These are phyloP conservation scores for Sporothrix schenckii DNA, from an alignment of 2,329 filamentous ascomycete genomes.

Conservation along the genomic window DNA sequence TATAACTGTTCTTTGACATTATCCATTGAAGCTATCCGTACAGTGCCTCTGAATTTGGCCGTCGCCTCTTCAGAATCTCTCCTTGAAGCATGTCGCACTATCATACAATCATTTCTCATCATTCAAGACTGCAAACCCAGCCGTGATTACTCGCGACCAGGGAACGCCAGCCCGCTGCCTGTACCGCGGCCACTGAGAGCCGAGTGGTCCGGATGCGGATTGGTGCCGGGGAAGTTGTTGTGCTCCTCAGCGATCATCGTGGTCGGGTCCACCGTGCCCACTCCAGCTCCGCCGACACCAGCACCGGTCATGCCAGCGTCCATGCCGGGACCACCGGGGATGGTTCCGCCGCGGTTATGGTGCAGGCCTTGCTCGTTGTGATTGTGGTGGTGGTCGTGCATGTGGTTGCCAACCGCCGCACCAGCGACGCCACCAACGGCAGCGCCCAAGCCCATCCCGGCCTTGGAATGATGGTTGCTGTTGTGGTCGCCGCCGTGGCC, in stretches of 20 bases:
- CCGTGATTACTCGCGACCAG: background rate
- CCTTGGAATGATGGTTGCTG: background rate
- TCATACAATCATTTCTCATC: background rate
- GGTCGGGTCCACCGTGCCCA: background rate
- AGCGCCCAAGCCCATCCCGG: background rate
- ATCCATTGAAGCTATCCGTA: background rate
- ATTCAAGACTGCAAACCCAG: background rate
- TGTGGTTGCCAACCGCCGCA: background rate
- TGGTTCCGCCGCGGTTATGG: conserved; percentile 14
- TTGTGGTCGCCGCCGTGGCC: background rate
- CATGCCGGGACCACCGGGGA: background rate
- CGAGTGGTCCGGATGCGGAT: conserved; percentile 21
- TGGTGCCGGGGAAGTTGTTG: conserved; percentile 26
- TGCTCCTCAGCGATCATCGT: conserved; percentile 2
- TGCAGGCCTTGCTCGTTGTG: conserved; percentile 14
- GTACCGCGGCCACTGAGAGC: background rate
- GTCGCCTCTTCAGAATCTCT: background rate
- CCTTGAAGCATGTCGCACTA: too few species aligned
- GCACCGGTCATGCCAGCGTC: background rate
- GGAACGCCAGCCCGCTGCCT: background rate
- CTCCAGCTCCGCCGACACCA: background rate
- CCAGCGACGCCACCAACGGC: background rate
- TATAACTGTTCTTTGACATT: background rate
- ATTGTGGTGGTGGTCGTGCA: background rate
- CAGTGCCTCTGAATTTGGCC: background rate